Base-by-base conservation (phyloP, 345 rosid species). In the Acer yangbiense region DNA sequence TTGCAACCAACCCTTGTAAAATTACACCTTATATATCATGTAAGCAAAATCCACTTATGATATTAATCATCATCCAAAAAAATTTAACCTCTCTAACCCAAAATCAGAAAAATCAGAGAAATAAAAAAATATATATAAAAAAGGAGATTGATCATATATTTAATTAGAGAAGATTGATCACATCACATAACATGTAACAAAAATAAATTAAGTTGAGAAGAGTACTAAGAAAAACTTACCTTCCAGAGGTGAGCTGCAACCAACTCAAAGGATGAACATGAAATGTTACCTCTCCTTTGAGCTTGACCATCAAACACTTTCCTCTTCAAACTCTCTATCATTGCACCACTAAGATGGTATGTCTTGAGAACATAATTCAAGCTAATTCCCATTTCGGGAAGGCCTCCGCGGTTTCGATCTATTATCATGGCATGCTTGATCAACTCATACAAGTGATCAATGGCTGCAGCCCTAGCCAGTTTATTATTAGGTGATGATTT, bases 231-330 rank as follows among this genome's bases (percentile, higher is more conserved):
- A n/a, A 13, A 20, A 71, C 46, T 71, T 78, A 87, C 96, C 90
- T 89, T 92, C 94, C 94, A 92, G 46, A 90, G 80, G 78, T 89
- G 94, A 84, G 89, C 89, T 61, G 93, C 83, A 67, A 92, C 81
- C 76, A 78, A 76, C 77, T 92, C 97, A 80, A 90, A 92, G 66
- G 92, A 81, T 67, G 97, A 84, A 65, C 85, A 88, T 1, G 73
- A 72, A 67, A 84, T 80, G 65, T 82, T 77, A 73, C 77, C 58
- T 75, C 77, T 72, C 77, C 79, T 75, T 23, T 7, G 9, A 7
- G 7, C 9, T 7, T 57, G 23, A 57, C 62, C 78, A 29, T 76
- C 79, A 4, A 67, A 6, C 5, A 74, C 71, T 80, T 81, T 87
- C 81, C 69, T 86, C 88, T 84, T 86, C 76, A 87, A 77, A 71